These are phyloP conservation scores for Melaleuca alternifolia DNA, from an alignment of 345 rosid genomes.

Conservation along the genomic window DNA sequence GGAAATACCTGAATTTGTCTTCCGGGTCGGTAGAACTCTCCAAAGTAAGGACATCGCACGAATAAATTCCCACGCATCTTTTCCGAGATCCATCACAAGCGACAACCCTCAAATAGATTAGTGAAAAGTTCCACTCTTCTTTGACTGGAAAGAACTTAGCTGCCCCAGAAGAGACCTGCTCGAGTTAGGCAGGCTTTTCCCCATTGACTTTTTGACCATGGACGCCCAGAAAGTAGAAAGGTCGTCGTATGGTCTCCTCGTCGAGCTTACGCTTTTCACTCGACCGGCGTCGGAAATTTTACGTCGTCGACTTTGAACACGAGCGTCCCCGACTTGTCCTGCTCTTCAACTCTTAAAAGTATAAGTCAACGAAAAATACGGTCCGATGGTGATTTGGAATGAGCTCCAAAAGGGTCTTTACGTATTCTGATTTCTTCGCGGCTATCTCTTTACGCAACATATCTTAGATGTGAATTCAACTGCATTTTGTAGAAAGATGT, in stretches of 20 bases:
- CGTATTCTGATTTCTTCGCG: not conserved
- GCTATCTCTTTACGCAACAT: accelerated
- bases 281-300: not conserved
- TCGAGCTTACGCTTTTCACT: not conserved
- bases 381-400: accelerated
- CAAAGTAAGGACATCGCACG: not conserved
- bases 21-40: not conserved
- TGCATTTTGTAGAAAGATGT: too few relatives aligned
- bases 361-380: too few relatives aligned
- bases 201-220: not conserved
- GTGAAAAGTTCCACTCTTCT: not conserved
- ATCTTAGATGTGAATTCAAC: not conserved
- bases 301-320: not conserved
- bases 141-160: not conserved
- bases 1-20: not conserved
- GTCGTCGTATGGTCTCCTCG: not conserved
- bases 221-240: too few relatives aligned
- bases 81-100: not conserved
- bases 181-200: not conserved
- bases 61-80: not conserved
- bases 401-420: too few relatives aligned
- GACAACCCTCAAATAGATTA: not conserved
- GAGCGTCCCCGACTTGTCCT: not conserved
- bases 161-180: not conserved
- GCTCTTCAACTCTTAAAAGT: not conserved